A percentile compares a stretch with the other conserved stretches of the same genome.
These are phyloP conservation scores for Aquilaria yunnanensis DNA, from an alignment of 345 rosid species.

Conservation along the genomic window DNA sequence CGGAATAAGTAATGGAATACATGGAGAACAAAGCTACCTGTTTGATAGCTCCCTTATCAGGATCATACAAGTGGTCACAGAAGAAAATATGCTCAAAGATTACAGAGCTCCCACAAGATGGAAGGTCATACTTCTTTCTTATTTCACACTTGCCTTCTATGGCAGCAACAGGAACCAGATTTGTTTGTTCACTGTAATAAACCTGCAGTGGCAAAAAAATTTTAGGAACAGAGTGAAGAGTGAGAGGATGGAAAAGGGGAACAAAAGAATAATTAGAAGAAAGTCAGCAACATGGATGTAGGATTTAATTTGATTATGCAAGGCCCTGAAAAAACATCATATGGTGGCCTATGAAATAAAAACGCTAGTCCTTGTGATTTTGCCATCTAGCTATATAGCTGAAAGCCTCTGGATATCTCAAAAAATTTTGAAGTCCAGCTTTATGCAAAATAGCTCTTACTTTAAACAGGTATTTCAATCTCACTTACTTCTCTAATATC, in stretches of 20 bases:
- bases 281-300: no score
- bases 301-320: no score
- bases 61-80: slow-evolving; percentile 72
- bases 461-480: background rate
- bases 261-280: slow-evolving; percentile 4
- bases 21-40: slow-evolving; percentile 36
- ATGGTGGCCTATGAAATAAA: no score
- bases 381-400: no score
- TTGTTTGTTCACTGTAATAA: slow-evolving; percentile 59
- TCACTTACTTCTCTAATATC: slow-evolving; percentile 57
- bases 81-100: slow-evolving; percentile 71
- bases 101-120: slow-evolving; percentile 29
- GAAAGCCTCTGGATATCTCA: no score
- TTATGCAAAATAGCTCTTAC: background rate
- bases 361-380: no score
- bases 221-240: slow-evolving; percentile 1
- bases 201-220: slow-evolving; percentile 38
- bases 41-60: slow-evolving; percentile 60
- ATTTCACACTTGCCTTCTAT: slow-evolving; percentile 86
- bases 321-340: no score
- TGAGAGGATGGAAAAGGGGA: slow-evolving; percentile 1
- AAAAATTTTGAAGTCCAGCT: no score
- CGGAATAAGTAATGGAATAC: background rate
- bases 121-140: slow-evolving; percentile 64
- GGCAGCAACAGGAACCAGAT: slow-evolving; percentile 24